phyloP scores from a whole-genome alignment of 805 yeast genomes.

The Teunomyces pallodes region DNA sequence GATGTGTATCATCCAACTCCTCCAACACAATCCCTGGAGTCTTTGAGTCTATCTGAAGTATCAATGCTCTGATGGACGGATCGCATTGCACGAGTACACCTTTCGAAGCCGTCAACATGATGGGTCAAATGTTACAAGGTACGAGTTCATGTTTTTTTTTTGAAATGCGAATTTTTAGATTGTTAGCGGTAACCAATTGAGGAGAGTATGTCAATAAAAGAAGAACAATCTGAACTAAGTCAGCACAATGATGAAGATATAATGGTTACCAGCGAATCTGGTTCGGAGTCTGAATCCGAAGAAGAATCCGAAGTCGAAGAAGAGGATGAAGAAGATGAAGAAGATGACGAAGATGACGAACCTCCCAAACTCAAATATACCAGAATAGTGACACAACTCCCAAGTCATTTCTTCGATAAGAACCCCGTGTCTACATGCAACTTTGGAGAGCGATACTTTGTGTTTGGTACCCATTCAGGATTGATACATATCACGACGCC shows the following conservation, averaged over 20 bases:
- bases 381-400: constrained; percentile 55
- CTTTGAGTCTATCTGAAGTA: constrained; percentile 75
- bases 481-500: constrained; percentile 65
- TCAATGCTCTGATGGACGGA: constrained; percentile 87
- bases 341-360: constrained; percentile 38
- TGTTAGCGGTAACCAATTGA: neutral
- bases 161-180: neutral
- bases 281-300: neutral
- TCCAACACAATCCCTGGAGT: constrained; percentile 65
- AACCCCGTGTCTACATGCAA: constrained; percentile 78
- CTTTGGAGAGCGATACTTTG: constrained; percentile 57
- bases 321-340: constrained; percentile 27
- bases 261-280: neutral
- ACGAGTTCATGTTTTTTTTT: neutral
- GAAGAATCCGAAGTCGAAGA: constrained; percentile 19
- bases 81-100: constrained; percentile 60
- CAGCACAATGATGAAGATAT: neutral
- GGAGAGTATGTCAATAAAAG: neutral
- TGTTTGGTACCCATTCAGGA: constrained; percentile 91
- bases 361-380: constrained; percentile 78
- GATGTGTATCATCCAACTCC: constrained; percentile 90
- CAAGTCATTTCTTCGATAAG: constrained; percentile 63
- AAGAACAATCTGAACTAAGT: neutral
- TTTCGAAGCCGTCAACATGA: constrained; percentile 43
- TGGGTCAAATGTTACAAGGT: neutral